These are phyloP conservation scores for Ormosia semicastrata DNA, from an alignment of 306 rosid species.

Conservation along the genomic window DNA sequence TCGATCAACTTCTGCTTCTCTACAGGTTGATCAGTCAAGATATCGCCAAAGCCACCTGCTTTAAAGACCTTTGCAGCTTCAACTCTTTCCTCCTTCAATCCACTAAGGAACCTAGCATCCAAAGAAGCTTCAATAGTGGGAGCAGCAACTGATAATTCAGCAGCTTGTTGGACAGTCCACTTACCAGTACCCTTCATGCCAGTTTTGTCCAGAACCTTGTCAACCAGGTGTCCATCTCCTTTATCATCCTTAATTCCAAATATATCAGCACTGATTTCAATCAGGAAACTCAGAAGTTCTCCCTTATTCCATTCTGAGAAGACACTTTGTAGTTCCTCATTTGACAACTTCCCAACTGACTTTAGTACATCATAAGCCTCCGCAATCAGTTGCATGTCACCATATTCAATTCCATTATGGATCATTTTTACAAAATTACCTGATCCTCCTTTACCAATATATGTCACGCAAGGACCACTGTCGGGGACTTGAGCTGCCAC, in stretches of 20 bases:
- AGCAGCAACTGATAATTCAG: conserved; percentile 79
- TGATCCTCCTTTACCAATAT: conserved; percentile 79
- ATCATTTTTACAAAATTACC: conserved; percentile 86
- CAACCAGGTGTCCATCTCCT: conserved; percentile 74
- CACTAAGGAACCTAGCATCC: conserved; percentile 84
- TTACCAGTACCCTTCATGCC: conserved; percentile 89
- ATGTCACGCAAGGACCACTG: conserved; percentile 81
- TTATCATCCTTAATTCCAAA: conserved; percentile 79
- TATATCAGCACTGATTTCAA: conserved; percentile 79
- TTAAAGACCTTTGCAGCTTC: conserved; percentile 62
- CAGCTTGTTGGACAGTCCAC: conserved; percentile 92
- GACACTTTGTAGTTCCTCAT: conserved; percentile 58
- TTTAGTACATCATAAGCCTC: conserved; percentile 84
- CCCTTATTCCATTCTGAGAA: conserved; percentile 84
- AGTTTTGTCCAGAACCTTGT: conserved; percentile 83
- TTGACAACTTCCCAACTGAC: conserved; percentile 78
- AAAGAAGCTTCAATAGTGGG: conserved; percentile 79
- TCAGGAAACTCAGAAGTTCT: conserved; percentile 73
- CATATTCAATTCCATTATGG: conserved; percentile 81
- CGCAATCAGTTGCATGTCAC: conserved; percentile 86
- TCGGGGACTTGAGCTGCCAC: conserved; percentile 88
- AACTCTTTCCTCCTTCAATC: conserved; percentile 77
- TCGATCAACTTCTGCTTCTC: conserved; percentile 64
- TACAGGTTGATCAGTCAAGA: conserved; percentile 47
- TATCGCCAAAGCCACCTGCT: conserved; percentile 54